phyloP scores from a whole-genome alignment of 805 yeast genomes.

The Wickerhamomyces subpelliculosus region DNA sequence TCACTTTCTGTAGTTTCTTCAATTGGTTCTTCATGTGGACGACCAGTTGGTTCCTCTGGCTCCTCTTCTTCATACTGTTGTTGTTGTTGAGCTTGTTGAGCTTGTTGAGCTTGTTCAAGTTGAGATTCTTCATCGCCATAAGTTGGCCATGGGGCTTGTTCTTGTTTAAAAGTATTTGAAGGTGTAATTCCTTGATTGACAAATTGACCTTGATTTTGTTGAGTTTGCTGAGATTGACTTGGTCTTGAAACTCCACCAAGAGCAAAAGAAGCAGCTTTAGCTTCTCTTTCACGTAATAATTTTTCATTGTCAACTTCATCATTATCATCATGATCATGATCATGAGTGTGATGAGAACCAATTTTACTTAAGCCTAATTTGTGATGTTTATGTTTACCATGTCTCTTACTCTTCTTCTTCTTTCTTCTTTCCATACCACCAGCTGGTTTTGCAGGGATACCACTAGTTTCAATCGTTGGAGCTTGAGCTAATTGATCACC shows the following conservation, averaged over 20 bases:
- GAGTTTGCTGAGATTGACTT: background rate
- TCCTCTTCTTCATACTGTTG: background rate
- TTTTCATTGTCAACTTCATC: constrained; percentile 28
- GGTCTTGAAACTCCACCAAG: constrained; percentile 22
- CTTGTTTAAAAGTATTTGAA: constrained; percentile 10
- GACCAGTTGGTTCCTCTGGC: no score
- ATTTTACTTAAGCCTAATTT: constrained; percentile 28
- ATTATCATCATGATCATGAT: no score
- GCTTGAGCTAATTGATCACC: constrained; percentile 24
- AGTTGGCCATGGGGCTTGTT: constrained; percentile 4
- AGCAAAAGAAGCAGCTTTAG: constrained; percentile 36
- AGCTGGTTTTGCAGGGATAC: constrained; percentile 59
- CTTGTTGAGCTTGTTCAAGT: no score
- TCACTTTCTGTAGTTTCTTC: constrained; percentile 3
- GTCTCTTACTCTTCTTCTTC: constrained; percentile 20
- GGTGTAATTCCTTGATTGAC: constrained; percentile 19
- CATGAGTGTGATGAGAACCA: constrained; percentile 15
- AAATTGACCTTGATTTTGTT: constrained; percentile 5
- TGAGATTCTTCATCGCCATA: background rate
- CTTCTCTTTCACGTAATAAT: constrained; percentile 34
- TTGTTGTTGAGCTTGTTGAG: no score
- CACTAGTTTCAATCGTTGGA: constrained; percentile 53
- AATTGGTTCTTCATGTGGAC: no score
- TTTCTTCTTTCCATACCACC: constrained; percentile 62
- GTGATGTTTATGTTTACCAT: background rate